These are phyloP conservation scores for Mastigamoeba balamuthi DNA, from an alignment of 78 protist species.

Conservation along the genomic window DNA sequence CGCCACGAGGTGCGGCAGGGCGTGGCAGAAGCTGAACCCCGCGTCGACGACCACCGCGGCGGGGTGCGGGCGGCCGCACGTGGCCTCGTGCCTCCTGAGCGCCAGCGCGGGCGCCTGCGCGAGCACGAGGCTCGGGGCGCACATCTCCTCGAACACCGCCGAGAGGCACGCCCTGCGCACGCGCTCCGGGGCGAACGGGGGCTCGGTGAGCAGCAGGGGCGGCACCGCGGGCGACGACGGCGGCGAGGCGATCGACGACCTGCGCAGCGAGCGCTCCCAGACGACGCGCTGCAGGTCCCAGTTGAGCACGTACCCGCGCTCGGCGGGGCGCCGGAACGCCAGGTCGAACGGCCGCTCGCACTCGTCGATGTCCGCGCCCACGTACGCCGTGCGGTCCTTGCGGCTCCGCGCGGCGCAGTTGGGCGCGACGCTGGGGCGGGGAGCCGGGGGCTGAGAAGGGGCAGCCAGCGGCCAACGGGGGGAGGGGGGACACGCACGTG, in stretches of 20 bases:
- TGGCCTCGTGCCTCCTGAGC: not conserved
- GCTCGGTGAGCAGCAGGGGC: conserved; percentile 36
- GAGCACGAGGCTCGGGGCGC: conserved; percentile 27
- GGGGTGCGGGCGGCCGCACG: not conserved
- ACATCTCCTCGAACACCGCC: conserved; percentile 55
- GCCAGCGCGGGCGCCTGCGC: conserved; percentile 5
- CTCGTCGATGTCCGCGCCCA: not conserved
- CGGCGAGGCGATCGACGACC: not conserved
- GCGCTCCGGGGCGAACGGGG: conserved; percentile 28
- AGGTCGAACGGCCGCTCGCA: not conserved
- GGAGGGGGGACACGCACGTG: too few relatives aligned
- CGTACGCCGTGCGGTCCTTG: not conserved
- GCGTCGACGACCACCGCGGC: conserved; percentile 59
- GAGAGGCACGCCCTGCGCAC: conserved; percentile 18
- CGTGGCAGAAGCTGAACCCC: conserved; percentile 52
- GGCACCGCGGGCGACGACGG: not conserved
- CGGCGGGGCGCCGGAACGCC: not conserved
- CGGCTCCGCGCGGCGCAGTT: not conserved
- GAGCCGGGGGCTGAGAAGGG: too few relatives aligned
- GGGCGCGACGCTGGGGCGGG: not conserved
- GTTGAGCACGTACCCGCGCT: not conserved
- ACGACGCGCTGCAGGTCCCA: not conserved
- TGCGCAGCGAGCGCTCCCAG: not conserved
- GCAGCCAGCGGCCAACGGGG: too few relatives aligned
- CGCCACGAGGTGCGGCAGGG: conserved; percentile 33